phyloP scores from a whole-genome alignment of 1,284 basidiomycete genomes.

The Sporisorium sorghi region DNA sequence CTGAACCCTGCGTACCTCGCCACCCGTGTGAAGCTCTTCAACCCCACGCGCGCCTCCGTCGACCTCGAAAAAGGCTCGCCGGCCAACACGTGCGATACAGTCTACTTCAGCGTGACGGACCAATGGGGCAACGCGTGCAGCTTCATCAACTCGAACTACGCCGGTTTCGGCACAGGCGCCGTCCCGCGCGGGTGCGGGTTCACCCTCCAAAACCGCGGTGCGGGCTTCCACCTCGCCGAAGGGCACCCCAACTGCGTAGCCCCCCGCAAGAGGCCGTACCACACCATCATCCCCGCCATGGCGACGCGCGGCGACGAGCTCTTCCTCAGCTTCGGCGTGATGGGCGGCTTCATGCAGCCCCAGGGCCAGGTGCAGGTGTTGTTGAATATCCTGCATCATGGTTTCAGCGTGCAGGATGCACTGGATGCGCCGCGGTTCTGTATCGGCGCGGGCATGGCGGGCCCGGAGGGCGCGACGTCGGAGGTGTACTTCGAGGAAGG shows the following conservation, averaged over 20 bases:
- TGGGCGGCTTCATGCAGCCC: slow-evolving; percentile 91
- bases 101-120: slow-evolving; percentile 81
- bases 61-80: slow-evolving; percentile 82
- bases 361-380: slow-evolving; percentile 94
- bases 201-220: slow-evolving; percentile 92
- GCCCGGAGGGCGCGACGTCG: slow-evolving; percentile 76
- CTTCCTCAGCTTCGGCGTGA: slow-evolving; percentile 89
- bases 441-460: slow-evolving; percentile 84
- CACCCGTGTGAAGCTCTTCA: slow-evolving; percentile 82
- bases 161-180: slow-evolving; percentile 75
- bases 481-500: slow-evolving; percentile 90
- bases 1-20: slow-evolving; percentile 79
- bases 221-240: slow-evolving; percentile 82
- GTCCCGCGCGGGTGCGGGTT: slow-evolving; percentile 93
- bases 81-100: slow-evolving; percentile 85
- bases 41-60: slow-evolving; percentile 77
- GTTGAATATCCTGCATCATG: slow-evolving; percentile 84
- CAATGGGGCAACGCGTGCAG: slow-evolving; percentile 92
- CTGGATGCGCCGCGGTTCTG: slow-evolving; percentile 96
- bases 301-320: slow-evolving; percentile 84
- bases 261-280: slow-evolving; percentile 85
- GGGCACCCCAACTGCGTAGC: slow-evolving; percentile 81
- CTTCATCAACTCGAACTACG: slow-evolving; percentile 89
- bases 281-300: slow-evolving; percentile 94
- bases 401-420: slow-evolving; percentile 75